Conservation (phyloP, 1,284 basidiomycete genomes). For the Garcileccinum viscosum region DNA sequence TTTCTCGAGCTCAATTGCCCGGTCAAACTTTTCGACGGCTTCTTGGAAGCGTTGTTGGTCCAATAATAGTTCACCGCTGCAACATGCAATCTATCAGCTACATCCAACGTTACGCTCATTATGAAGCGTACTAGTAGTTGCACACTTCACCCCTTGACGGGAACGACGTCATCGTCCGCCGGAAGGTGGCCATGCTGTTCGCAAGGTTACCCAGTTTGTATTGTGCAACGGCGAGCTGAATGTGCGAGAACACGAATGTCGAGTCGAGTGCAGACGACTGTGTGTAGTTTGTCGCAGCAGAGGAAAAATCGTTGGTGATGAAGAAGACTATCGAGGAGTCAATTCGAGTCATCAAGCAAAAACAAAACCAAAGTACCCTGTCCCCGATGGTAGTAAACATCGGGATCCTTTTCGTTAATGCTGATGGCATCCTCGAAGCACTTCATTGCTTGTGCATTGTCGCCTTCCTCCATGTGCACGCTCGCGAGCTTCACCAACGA, state of each 20-base stretch:
- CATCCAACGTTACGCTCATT: background rate
- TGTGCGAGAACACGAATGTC: slow-evolving; percentile 91
- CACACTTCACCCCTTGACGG: slow-evolving; percentile 84
- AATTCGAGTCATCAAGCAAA: background rate
- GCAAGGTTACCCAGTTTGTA: slow-evolving; percentile 88
- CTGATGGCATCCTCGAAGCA: slow-evolving; percentile 92
- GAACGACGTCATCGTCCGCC: slow-evolving; percentile 81
- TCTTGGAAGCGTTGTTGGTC: slow-evolving; percentile 93
- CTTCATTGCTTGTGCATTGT: slow-evolving; percentile 82
- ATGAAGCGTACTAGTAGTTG: slow-evolving; percentile 83
- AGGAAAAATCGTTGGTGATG: slow-evolving; percentile 89
- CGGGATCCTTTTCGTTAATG: slow-evolving; percentile 86
- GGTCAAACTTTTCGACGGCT: slow-evolving; percentile 94
- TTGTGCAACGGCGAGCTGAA: slow-evolving; percentile 96
- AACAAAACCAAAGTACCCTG: slow-evolving; percentile 65
- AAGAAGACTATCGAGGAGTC: slow-evolving; percentile 75
- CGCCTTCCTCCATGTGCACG: slow-evolving; percentile 95
- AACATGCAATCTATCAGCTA: slow-evolving; percentile 16
- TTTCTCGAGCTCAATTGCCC: slow-evolving; percentile 89
- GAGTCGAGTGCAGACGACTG: slow-evolving; percentile 87
- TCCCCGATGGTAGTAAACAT: slow-evolving; percentile 99
- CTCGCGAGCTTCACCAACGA: slow-evolving; percentile 97
- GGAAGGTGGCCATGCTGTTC: slow-evolving; percentile 89
- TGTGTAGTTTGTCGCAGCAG: slow-evolving; percentile 90
- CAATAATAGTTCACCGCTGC: slow-evolving; percentile 91